phyloP scores from a whole-genome alignment of 345 rosid species.

The Orychophragmus violaceus region DNA sequence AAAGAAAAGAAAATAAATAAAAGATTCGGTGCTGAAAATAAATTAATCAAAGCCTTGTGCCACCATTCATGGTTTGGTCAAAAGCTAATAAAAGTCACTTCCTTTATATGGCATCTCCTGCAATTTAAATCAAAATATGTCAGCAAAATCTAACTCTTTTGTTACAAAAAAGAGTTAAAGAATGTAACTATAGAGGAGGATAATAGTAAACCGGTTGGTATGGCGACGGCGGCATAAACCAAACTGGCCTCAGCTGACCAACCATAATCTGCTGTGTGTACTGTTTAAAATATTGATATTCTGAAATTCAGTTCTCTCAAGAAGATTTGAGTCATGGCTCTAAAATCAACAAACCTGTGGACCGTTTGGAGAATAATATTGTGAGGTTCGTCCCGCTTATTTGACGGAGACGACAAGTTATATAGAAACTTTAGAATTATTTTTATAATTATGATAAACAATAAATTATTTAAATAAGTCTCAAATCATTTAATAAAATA shows the following conservation, averaged over 20 bases:
- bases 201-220: conserved; percentile 57
- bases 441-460: no score
- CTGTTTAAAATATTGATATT: conserved; percentile 1
- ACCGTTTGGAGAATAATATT: conserved; percentile 60
- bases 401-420: no score
- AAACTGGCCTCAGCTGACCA: conserved; percentile 59
- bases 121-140: background rate
- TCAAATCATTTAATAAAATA: no score
- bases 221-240: conserved; percentile 52
- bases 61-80: conserved; percentile 17
- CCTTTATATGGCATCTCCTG: conserved; percentile 34
- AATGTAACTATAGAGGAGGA: background rate
- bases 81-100: conserved; percentile 29
- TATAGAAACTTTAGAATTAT: no score
- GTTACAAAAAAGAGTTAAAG: background rate
- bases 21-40: conserved; percentile 7
- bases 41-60: background rate
- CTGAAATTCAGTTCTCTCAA: background rate
- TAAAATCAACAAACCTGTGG: conserved; percentile 42
- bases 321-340: background rate
- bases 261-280: conserved; percentile 56
- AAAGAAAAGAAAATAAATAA: background rate
- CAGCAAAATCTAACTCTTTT: background rate
- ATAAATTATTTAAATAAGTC: no score
- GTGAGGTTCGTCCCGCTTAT: no score